phyloP scores from a whole-genome alignment of 352 stramenopile species.

The Phytophthora capsici region DNA sequence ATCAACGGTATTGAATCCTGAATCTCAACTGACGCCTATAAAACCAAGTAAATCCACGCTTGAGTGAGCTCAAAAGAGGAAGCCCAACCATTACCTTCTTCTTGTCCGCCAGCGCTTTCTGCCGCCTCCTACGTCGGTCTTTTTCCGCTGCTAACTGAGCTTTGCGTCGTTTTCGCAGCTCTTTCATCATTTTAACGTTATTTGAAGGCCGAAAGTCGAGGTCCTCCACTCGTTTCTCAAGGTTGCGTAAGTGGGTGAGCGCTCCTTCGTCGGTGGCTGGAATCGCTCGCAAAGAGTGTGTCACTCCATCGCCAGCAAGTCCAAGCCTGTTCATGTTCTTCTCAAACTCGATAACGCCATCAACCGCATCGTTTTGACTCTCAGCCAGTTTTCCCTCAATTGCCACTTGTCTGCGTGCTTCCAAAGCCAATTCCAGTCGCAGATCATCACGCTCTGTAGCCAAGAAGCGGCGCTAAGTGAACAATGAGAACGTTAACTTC shows the following conservation, averaged over 20 bases:
- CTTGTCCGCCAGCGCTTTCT: slow-evolving; percentile 50
- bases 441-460: slow-evolving; percentile 59
- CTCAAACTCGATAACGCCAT: slow-evolving; percentile 64
- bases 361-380: slow-evolving; percentile 47
- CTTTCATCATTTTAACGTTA: slow-evolving; percentile 88
- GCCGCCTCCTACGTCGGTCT: slow-evolving; percentile 58
- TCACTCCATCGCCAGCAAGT: slow-evolving; percentile 25
- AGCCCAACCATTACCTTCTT: slow-evolving; percentile 33
- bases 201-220: slow-evolving; percentile 76
- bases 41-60: no score
- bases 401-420: slow-evolving; percentile 49
- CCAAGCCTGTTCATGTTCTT: slow-evolving; percentile 71
- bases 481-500: not conserved
- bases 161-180: slow-evolving; percentile 70
- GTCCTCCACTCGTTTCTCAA: slow-evolving; percentile 57
- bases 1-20: not conserved
- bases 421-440: slow-evolving; percentile 64
- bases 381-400: slow-evolving; percentile 28
- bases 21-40: slow-evolving; percentile 10
- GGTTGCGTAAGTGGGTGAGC: slow-evolving; percentile 44
- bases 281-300: slow-evolving; percentile 47
- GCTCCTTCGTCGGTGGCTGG: slow-evolving; percentile 44
- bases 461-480: slow-evolving; percentile 35
- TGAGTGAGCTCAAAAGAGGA: not conserved
- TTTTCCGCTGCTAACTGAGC: slow-evolving; percentile 73